Base-by-base conservation (phyloP, 2,329 filamentous ascomycete species). In the Alternaria triticimaculans region DNA sequence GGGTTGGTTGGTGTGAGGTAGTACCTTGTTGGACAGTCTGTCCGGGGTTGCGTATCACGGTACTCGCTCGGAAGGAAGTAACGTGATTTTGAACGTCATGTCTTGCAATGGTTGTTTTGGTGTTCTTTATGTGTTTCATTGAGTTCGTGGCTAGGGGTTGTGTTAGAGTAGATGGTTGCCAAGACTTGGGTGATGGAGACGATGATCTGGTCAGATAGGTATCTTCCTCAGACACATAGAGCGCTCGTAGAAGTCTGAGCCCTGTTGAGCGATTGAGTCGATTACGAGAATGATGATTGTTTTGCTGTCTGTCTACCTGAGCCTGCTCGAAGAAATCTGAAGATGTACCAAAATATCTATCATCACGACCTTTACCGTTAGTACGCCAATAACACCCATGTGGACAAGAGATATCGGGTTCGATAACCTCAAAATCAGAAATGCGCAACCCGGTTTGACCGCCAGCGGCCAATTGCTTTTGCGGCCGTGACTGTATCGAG, bases 21-120 rank as follows among this genome's bases (percentile, higher is more conserved):
- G 62, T 57, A 66, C 64, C 64, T 58, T 66, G 64, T 62, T 66
- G 64, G 59, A 49, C 58, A 30, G 18, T 26, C 18, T n/a, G 30
- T 37, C 30, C 21, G 15, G 20, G 49, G 30, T 53, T 53, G 49
- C 49, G 30, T 53, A 53, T 53, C 49, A 53, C 14, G 49, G 49
- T 53, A 53, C 49, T 53, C 49, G 30, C 30, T 0, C 4, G 2
- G 3, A 28, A 20, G 28, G 20, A n/a, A 18, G 28, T 41, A 53
- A 53, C 49, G 30, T 53, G 30, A 41, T 53, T 21, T 41, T 8
- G 30, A 37, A 53, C 30, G 37, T 53, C 49, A 41, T 9, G 1
- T 53, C n/a, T 18, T 41, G 37, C 0, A 2, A 41, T 41, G 8
- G 0, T 3, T 41, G 8, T 41, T 41, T n/a, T 3, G 15, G 2